Percentiles rank a stretch among this genome's conserved stretches.
These are phyloP conservation scores for Porphyridium purpureum DNA, from an alignment of 23 red algal genomes.

Conservation along the genomic window DNA sequence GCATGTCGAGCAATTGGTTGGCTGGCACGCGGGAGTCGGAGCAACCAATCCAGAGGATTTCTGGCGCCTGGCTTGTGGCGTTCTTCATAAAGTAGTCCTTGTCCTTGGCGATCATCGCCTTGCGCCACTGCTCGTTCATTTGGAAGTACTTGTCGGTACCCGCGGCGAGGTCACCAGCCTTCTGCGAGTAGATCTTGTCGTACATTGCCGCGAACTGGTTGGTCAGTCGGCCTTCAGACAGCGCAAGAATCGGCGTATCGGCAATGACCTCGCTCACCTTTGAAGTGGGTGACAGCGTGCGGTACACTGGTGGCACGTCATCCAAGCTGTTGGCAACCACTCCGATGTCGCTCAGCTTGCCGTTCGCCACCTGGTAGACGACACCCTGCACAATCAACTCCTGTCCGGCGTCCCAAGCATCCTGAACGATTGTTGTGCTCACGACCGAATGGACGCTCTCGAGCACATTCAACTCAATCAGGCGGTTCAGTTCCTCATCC, in stretches of 20 bases:
- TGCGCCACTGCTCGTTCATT: background rate
- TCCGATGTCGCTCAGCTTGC: background rate
- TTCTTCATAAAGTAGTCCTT: background rate
- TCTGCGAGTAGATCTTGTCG: too few species aligned
- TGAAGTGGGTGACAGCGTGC: too few species aligned
- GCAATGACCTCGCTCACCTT: too few species aligned
- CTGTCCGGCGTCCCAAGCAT: background rate
- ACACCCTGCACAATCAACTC: background rate
- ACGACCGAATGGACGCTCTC: background rate
- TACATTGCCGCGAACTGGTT: too few species aligned
- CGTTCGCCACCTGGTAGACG: background rate
- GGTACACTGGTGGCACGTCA: too few species aligned
- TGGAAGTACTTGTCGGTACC: background rate
- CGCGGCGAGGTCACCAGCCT: too few species aligned
- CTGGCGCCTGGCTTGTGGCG: background rate
- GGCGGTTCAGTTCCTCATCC: background rate
- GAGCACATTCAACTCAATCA: background rate
- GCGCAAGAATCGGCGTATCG: too few species aligned
- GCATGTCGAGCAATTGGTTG: too few species aligned
- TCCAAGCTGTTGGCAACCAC: too few species aligned
- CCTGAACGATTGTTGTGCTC: background rate
- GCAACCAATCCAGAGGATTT: conserved; percentile 1
- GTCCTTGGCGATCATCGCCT: background rate
- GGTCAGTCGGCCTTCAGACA: too few species aligned
- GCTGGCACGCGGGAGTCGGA: too few species aligned